A percentile compares a stretch with the other conserved stretches of the same genome.
Evolutionary conservation across 2,329 filamentous ascomycete species (phyloP).

Genomic region (Passalora sequoiae): DNA sequence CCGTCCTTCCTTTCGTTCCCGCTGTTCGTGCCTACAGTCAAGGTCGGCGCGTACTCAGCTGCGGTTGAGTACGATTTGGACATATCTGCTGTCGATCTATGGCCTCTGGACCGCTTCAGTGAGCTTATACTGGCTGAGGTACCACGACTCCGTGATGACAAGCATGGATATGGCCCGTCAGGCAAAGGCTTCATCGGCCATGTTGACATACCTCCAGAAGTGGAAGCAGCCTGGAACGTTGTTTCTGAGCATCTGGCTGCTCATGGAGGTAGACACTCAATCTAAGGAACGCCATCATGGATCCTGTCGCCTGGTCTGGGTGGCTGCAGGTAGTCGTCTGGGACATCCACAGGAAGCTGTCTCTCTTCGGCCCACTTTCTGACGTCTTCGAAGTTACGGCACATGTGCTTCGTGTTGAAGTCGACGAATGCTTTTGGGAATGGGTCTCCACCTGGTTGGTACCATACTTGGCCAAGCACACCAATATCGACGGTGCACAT

Average conservation of each 20-base stretch:
- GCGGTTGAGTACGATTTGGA: slow-evolving; percentile 11
- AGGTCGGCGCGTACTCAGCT: not conserved
- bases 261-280: no score
- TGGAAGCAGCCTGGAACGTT: slow-evolving; percentile 31
- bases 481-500: slow-evolving; percentile 61
- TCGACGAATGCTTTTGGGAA: slow-evolving; percentile 52
- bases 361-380: slow-evolving; percentile 51
- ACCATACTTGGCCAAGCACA: slow-evolving; percentile 60
- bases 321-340: slow-evolving; percentile 17
- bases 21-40: slow-evolving; percentile 30
- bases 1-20: slow-evolving; percentile 33
- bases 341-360: slow-evolving; percentile 45
- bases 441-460: slow-evolving; percentile 36
- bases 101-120: slow-evolving; percentile 38
- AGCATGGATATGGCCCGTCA: slow-evolving; percentile 41
- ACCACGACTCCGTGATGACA: slow-evolving; percentile 41
- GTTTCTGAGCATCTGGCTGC: not conserved
- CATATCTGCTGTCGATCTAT: slow-evolving; percentile 25
- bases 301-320: slow-evolving; percentile 15
- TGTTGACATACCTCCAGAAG: slow-evolving; percentile 38
- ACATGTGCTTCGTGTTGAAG: slow-evolving; percentile 58
- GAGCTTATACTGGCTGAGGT: slow-evolving; percentile 43
- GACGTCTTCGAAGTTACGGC: slow-evolving; percentile 54
- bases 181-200: slow-evolving; percentile 43
- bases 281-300: slow-evolving; percentile 14